Evolutionary conservation across 169 alveolate genomes (phyloP).

Genomic region (Amoebophrya sp.): DNA sequence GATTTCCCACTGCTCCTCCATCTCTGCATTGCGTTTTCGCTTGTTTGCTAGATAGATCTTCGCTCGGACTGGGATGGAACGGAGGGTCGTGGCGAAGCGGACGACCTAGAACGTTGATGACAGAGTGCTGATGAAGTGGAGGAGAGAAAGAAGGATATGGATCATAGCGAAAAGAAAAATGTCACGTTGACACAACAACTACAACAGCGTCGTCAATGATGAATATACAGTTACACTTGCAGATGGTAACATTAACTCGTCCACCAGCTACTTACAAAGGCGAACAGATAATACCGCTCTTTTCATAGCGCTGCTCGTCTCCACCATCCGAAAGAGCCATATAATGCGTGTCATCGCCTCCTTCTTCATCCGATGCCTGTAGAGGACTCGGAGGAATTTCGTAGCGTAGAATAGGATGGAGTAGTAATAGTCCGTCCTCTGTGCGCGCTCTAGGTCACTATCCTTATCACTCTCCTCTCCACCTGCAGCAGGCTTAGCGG

Average conservation of each 20-base stretch:
- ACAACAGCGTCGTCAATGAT: no score
- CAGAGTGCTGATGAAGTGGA: no score
- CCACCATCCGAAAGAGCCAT: conserved; percentile 5
- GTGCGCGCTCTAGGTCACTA: neutral
- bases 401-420: neutral
- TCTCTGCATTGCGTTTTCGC: neutral
- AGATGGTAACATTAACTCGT: no score
- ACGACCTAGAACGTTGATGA: no score
- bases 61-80: neutral
- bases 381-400: neutral
- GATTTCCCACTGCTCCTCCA: neutral
- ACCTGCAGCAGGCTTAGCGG: neutral
- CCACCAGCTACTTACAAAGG: no score
- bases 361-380: neutral
- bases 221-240: no score
- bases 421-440: neutral
- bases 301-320: neutral
- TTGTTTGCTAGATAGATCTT: neutral
- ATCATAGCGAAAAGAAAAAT: no score
- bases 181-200: no score
- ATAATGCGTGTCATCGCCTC: neutral
- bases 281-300: neutral
- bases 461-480: neutral
- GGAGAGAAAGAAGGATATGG: no score
- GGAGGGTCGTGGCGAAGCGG: neutral